Conservation (phyloP, 495 filamentous ascomycete species). For the Annulohypoxylon stygium region DNA sequence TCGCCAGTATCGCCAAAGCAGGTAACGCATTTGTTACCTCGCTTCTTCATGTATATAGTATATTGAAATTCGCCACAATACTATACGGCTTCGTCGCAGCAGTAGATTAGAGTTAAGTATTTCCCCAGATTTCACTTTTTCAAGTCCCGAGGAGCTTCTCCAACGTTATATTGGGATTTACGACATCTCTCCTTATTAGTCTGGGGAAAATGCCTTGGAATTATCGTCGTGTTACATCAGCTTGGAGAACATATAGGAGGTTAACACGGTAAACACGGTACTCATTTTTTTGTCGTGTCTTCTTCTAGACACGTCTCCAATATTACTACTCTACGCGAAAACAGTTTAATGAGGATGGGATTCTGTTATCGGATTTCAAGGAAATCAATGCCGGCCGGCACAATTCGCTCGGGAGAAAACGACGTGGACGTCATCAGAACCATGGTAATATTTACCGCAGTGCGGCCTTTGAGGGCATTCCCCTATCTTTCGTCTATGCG, state of each 20-base stretch:
- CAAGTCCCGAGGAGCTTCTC: slow-evolving; percentile 38
- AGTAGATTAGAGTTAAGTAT: slow-evolving; percentile 32
- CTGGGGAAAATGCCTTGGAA: slow-evolving; percentile 27
- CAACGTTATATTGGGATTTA: slow-evolving; percentile 40
- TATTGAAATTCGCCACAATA: slow-evolving; percentile 29
- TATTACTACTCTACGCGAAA: slow-evolving; percentile 10
- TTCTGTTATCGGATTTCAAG: slow-evolving; percentile 15
- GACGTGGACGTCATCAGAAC: background rate
- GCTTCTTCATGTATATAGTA: slow-evolving; percentile 1
- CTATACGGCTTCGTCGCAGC: slow-evolving; percentile 8
- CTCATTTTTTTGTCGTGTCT: background rate
- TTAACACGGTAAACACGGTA: background rate
- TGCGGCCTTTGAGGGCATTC: slow-evolving; percentile 2
- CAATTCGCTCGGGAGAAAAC: slow-evolving; percentile 2
- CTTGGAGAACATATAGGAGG: slow-evolving; percentile 5
- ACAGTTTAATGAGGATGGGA: slow-evolving; percentile 14
- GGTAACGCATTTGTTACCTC: slow-evolving; percentile 1
- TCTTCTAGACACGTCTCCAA: slow-evolving; percentile 14
- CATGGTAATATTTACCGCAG: slow-evolving; percentile 14
- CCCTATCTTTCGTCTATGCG: slow-evolving; percentile 2
- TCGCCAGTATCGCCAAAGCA: slow-evolving; percentile 20
- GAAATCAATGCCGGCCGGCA: slow-evolving; percentile 6
- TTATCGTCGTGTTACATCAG: slow-evolving; percentile 26
- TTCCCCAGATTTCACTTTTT: slow-evolving; percentile 33
- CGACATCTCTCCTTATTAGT: slow-evolving; percentile 13